Evolutionary conservation across 129 eudicot species (phyloP), one percentile per base, ranked within the genome.

Genomic region (Chrysanthemum makinoi): DNA sequence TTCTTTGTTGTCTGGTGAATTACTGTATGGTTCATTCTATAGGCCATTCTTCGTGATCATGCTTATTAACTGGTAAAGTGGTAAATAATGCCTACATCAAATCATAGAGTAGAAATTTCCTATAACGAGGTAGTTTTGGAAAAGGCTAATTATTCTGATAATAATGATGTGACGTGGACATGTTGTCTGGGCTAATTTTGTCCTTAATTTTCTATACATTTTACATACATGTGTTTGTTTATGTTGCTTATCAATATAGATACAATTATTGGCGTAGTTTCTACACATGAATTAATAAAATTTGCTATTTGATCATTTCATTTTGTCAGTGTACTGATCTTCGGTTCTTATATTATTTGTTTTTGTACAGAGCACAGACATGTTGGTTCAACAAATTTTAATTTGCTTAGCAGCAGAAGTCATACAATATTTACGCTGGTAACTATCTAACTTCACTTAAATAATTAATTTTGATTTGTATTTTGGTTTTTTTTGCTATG

Each of bases 401-500:
- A 94, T 86, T 66, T 90, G 59, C 96, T 76, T 72, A 94, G 99
- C 87, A 94, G 99, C 87, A 87, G 99, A 85, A 94, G 99, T 77
- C 99, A 94, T 85, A 94, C 99, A 68, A 94, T 94, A 79, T 94
- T 94, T 80, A 94, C 99, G 54, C 84, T 94, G 97, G 99, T 94
- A 87, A 52, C 61, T 63, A 47, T 73, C 24, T 15, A 43, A 69
- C 65, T 52, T 46, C 10, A 43, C 56, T 76, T 68, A 59, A 16
- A 35, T 58, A 49, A 24, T 57, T 60, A 47, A 33, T 65, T 72
- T 59, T 28, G 39, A 59, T 59, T 10, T 58, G 16, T n/a, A n/a
- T 12, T 39, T 16, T 57, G 28, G 22, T 14, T 6, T 39, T 39
- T 39, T 39, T 51, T 12, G 39, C 68, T 8, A 65, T 74, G 57